Percentiles rank a stretch among this genome's conserved stretches.
Evolutionary conservation across 441 rosid genomes (phyloP).

Genomic region (Erodium texanum): DNA sequence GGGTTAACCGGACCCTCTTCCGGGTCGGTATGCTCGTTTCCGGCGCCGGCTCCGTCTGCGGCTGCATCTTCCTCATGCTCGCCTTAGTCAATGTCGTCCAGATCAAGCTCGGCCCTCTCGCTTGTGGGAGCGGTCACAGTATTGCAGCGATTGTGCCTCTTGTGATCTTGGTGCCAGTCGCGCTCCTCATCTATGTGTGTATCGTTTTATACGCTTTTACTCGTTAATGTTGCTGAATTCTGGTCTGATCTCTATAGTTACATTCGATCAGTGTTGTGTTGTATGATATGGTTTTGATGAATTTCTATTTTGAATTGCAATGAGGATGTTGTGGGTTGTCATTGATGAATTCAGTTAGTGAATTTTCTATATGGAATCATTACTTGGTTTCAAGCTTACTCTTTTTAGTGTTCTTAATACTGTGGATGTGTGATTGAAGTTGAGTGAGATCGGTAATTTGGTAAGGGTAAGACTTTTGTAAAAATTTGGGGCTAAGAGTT

Average conservation of each 20-base stretch:
- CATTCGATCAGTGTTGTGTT: background rate
- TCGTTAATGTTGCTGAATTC: conserved; percentile 27
- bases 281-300: background rate
- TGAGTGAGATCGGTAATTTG: background rate
- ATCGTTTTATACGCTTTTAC: conserved; percentile 58
- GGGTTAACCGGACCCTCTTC: conserved; percentile 37
- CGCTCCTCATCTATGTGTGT: conserved; percentile 41
- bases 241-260: too few species aligned
- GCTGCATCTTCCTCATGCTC: conserved; percentile 61
- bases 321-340: background rate
- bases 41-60: conserved; percentile 57
- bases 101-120: conserved; percentile 63
- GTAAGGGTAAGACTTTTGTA: too few species aligned
- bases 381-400: background rate
- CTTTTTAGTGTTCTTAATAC: background rate
- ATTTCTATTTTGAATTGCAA: background rate
- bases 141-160: conserved; percentile 66
- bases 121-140: conserved; percentile 57
- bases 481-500: too few species aligned
- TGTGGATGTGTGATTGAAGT: background rate
- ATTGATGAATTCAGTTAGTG: background rate
- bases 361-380: background rate
- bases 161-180: conserved; percentile 55
- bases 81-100: conserved; percentile 70
- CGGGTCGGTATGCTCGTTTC: conserved; percentile 70